Conservation (phyloP, 192 early-diverging fungal genomes). For the Diversispora eburnea region DNA sequence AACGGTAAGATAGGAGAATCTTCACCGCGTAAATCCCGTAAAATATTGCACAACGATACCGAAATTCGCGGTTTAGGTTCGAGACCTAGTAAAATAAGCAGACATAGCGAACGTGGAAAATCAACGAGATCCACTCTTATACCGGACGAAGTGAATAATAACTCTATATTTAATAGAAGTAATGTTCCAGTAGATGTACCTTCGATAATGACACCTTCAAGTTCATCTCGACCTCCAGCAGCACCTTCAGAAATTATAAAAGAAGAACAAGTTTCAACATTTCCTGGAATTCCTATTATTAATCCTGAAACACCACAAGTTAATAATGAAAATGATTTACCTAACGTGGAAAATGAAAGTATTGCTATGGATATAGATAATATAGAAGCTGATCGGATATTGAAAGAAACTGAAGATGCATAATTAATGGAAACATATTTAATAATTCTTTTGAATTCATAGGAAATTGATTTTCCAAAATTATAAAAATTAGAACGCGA, state of each 20-base stretch:
- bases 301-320: not conserved
- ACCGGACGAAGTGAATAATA: not conserved
- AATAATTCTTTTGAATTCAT: no score
- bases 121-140: not conserved
- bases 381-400: not conserved
- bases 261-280: not conserved
- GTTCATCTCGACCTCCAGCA: not conserved
- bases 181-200: not conserved
- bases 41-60: constrained; percentile 1
- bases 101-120: not conserved
- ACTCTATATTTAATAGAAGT: not conserved
- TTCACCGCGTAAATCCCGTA: constrained; percentile 10
- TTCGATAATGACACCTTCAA: constrained; percentile 11
- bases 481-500: not conserved
- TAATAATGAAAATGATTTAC: not conserved
- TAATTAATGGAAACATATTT: no score
- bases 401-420: not conserved
- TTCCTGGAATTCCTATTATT: not conserved
- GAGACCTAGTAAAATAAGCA: not conserved
- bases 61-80: not conserved
- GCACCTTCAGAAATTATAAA: not conserved
- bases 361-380: constrained; percentile 14
- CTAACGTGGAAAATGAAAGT: not conserved
- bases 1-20: constrained; percentile 4
- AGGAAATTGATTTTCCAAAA: no score